Conservation (phyloP, 345 rosid genomes). For the Geranium brycei region DNA sequence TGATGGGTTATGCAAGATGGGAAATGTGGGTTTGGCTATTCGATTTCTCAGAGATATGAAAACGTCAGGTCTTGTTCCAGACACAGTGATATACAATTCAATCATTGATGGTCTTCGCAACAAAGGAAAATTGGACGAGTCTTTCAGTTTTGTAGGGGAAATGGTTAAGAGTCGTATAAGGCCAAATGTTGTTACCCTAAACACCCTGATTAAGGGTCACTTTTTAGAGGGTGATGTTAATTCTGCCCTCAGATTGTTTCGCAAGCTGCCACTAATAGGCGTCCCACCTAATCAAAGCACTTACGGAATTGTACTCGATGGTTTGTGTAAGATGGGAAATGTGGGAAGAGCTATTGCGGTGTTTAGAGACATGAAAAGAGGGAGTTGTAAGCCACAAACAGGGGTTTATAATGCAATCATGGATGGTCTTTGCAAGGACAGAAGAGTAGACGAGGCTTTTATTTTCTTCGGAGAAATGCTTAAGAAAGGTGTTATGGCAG, state of each 20-base stretch:
- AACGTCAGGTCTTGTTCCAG: neutral
- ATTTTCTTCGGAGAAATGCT: conserved; percentile 5
- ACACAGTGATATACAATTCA: neutral
- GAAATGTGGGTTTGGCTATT: too few relatives aligned
- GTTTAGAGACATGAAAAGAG: conserved; percentile 15
- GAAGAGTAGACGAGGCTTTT: neutral
- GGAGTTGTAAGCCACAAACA: conserved; percentile 1
- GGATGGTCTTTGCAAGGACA: conserved; percentile 5
- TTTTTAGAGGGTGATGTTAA: neutral
- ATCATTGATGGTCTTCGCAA: neutral
- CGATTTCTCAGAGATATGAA: too few relatives aligned
- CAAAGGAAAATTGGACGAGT: neutral
- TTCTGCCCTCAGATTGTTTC: neutral
- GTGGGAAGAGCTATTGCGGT: conserved; percentile 13
- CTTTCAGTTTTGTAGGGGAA: neutral
- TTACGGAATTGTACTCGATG: conserved; percentile 3
- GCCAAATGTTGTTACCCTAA: neutral
- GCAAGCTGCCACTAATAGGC: neutral
- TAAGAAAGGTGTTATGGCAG: conserved; percentile 12
- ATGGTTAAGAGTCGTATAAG: neutral
- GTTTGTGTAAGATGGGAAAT: conserved; percentile 16
- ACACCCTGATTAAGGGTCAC: neutral
- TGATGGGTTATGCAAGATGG: too few relatives aligned
- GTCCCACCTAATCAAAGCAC: neutral
- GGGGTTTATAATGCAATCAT: neutral